Percentiles rank a stretch among this genome's conserved stretches.
Conservation (phyloP, 768 basidiomycete species). For the Mycena olivaceomarginata region DNA sequence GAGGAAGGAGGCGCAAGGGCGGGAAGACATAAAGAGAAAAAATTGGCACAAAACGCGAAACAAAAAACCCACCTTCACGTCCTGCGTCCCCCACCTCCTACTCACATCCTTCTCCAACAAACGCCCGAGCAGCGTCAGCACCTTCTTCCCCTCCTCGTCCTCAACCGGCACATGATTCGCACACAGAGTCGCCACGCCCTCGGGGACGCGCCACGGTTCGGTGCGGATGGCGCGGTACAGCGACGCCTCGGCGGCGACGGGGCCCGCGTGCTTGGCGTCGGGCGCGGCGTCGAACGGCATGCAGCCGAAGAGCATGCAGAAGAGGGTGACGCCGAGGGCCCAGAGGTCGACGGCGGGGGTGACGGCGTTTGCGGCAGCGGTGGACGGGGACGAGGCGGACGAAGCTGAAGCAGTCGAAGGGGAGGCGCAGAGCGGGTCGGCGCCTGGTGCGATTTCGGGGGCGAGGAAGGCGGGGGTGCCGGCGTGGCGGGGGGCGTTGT, state of each 20-base stretch:
- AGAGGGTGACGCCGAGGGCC: conserved; percentile 97
- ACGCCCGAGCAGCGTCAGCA: conserved; percentile 20
- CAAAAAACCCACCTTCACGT: conserved; percentile 33
- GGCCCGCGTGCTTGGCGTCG: background rate
- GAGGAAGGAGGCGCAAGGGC: no score
- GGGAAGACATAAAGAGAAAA: no score
- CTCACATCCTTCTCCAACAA: conserved; percentile 29
- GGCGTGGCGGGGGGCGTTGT: conserved; percentile 88
- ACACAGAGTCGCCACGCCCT: conserved; percentile 7
- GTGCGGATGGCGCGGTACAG: conserved; percentile 40
- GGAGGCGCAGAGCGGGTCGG: background rate
- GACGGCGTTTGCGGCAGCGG: conserved; percentile 63
- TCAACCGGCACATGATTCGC: conserved; percentile 11
- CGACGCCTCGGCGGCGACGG: conserved; percentile 21
- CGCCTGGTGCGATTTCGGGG: conserved; percentile 85
- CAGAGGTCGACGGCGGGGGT: conserved; percentile 98
- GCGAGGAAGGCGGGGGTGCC: conserved; percentile 98
- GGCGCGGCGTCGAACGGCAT: conserved; percentile 78
- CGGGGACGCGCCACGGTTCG: conserved; percentile 17
- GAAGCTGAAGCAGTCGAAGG: no score
- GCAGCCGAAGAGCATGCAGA: conserved; percentile 93
- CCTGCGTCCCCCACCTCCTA: conserved; percentile 18
- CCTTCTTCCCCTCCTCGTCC: conserved; percentile 17
- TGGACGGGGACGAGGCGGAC: background rate
- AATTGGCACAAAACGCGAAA: background rate